A percentile compares a stretch with the other conserved stretches of the same genome.
These are phyloP conservation scores for Ceratocystis colombiana DNA, from an alignment of 2,329 filamentous ascomycete genomes.

Conservation along the genomic window DNA sequence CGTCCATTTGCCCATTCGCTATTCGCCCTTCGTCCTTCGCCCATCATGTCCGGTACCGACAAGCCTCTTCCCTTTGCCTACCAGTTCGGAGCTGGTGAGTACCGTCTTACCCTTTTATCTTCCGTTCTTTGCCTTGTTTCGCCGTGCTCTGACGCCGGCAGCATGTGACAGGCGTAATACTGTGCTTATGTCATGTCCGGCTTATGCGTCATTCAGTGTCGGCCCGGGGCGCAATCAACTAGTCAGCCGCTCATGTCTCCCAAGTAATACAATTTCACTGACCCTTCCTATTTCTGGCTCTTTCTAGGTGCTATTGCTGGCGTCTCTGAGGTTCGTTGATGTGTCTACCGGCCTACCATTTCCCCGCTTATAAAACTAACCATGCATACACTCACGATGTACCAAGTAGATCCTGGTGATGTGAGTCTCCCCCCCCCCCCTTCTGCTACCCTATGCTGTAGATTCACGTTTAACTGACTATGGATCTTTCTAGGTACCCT, in stretches of 20 bases:
- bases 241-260: background rate
- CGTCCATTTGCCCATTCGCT: background rate
- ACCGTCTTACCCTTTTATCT: no score
- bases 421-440: conserved; percentile 40
- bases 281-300: background rate
- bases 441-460: background rate
- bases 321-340: conserved; percentile 75
- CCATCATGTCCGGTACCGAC: conserved; percentile 48
- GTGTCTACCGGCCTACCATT: background rate
- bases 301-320: conserved; percentile 75
- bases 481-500: conserved; percentile 62
- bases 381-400: conserved; percentile 14
- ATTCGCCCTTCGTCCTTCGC: conserved; percentile 27
- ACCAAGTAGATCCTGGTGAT: conserved; percentile 68
- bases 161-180: conserved; percentile 1
- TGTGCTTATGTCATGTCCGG: background rate
- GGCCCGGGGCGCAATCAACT: background rate
- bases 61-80: conserved; percentile 85
- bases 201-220: background rate
- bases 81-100: conserved; percentile 79
- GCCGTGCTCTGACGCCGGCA: background rate
- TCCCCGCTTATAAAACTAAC: conserved; percentile 14
- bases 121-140: background rate
- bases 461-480: background rate
- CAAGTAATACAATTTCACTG: background rate